These are phyloP conservation scores for Boletus sp. DNA, from an alignment of 1,284 basidiomycete genomes.

Conservation along the genomic window DNA sequence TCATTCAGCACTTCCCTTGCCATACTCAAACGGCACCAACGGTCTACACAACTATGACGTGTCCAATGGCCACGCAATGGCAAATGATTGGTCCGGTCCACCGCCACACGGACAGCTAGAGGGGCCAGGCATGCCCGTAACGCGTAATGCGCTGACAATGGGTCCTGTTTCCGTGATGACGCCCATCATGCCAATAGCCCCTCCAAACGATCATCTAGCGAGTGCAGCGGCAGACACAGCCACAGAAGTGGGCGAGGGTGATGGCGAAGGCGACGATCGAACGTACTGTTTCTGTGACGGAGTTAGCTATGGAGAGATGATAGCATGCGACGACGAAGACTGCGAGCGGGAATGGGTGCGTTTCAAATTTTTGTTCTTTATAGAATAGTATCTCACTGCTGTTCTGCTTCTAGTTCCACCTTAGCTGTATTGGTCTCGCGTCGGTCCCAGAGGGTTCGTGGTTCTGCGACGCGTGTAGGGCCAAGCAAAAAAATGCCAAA, in stretches of 20 bases:
- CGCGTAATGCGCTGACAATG: constrained; percentile 45
- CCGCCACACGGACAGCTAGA: constrained; percentile 60
- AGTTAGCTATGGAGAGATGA: constrained; percentile 95
- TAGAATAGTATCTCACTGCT: constrained; percentile 13
- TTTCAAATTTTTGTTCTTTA: constrained; percentile 12
- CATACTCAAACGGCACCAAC: constrained; percentile 41
- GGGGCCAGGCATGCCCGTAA: constrained; percentile 74
- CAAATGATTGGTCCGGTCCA: constrained; percentile 34
- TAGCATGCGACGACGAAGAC: constrained; percentile 90
- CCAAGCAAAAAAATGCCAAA: constrained; percentile 48
- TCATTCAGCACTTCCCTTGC: constrained; percentile 48
- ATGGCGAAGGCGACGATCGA: constrained; percentile 66
- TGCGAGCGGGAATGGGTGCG: constrained; percentile 96
- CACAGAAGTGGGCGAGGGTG: constrained; percentile 45
- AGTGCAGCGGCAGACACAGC: constrained; percentile 40
- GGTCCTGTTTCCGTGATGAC: constrained; percentile 33
- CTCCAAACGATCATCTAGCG: constrained; percentile 32
- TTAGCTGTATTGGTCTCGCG: constrained; percentile 76
- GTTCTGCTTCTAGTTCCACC: constrained; percentile 70
- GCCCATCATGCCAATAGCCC: constrained; percentile 26
- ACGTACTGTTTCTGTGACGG: constrained; percentile 91
- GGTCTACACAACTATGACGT: constrained; percentile 42
- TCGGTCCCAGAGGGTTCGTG: constrained; percentile 78
- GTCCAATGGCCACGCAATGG: constrained; percentile 27
- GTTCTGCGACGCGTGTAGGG: constrained; percentile 76